These are phyloP conservation scores for Trametes elegans DNA, from an alignment of 768 basidiomycete genomes.

Conservation along the genomic window DNA sequence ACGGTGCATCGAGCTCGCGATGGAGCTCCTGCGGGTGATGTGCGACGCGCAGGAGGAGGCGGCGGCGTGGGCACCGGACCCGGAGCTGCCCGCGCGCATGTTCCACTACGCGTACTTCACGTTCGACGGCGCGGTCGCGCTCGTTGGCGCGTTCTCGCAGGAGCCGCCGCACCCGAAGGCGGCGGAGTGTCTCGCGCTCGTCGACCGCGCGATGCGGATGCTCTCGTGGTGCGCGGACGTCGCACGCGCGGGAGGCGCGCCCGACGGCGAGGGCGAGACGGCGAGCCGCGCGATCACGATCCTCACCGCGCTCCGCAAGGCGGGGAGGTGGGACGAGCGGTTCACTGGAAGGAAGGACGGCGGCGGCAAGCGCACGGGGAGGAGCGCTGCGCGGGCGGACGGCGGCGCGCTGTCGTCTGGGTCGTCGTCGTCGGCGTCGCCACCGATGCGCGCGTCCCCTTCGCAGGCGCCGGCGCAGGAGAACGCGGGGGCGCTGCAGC, in stretches of 20 bases:
- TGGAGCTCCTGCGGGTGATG: conserved; percentile 44
- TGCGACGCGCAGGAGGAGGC: conserved; percentile 36
- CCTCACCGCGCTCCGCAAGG: conserved; percentile 34
- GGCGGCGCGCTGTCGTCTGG: not conserved
- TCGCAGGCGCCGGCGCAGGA: not conserved
- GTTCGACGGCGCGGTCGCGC: conserved; percentile 47
- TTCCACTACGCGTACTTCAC: conserved; percentile 30
- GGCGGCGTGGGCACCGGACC: conserved; percentile 21
- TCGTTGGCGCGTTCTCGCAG: conserved; percentile 41
- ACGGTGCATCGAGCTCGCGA: conserved; percentile 38
- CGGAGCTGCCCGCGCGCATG: conserved; percentile 12
- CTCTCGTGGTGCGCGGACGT: conserved; percentile 26
- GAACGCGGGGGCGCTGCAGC: not conserved
- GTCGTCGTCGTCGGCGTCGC: no score
- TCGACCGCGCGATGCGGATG: conserved; percentile 38
- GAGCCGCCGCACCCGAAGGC: conserved; percentile 34
- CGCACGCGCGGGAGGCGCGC: conserved; percentile 27
- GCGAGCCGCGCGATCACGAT: conserved; percentile 41
- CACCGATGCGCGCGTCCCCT: no score
- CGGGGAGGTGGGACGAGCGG: conserved; percentile 24
- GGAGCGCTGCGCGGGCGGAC: not conserved
- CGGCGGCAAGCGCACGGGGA: not conserved
- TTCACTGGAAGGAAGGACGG: not conserved
- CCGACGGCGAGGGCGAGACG: conserved; percentile 38
- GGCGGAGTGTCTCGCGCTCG: conserved; percentile 37